phyloP scores from a whole-genome alignment of 495 filamentous ascomycete genomes.

The Penicillium dipodomyicola region DNA sequence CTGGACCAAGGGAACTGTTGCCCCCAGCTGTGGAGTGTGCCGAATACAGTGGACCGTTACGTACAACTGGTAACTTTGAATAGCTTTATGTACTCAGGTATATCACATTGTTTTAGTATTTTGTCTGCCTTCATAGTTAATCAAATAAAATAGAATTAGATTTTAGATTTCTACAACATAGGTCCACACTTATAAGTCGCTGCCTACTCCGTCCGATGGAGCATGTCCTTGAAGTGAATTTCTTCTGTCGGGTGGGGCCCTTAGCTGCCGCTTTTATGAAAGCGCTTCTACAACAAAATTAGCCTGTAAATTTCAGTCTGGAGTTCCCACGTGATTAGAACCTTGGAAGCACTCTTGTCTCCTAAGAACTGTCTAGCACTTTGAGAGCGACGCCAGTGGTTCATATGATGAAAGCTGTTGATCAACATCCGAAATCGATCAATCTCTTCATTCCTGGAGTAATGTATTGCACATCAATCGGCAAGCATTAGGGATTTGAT shows the following conservation, averaged over 20 bases:
- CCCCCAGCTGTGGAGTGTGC: conserved; percentile 23
- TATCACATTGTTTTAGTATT: not conserved
- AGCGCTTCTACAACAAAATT: not conserved
- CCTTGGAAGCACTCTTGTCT: no score
- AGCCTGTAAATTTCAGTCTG: not conserved
- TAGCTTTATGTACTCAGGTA: no score
- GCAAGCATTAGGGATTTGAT: not conserved
- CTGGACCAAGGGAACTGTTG: conserved; percentile 20
- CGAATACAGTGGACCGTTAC: not conserved
- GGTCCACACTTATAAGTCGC: not conserved
- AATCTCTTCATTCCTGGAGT: not conserved
- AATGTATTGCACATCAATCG: not conserved
- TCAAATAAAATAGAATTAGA: not conserved
- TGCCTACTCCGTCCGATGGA: not conserved
- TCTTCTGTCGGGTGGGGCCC: not conserved
- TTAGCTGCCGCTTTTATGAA: not conserved
- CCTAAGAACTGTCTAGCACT: no score
- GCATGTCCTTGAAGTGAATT: not conserved
- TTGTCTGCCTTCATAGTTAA: not conserved
- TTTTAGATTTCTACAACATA: not conserved
- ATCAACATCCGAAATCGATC: not conserved
- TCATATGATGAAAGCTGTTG: not conserved
- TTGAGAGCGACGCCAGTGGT: no score
- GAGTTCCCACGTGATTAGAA: not conserved
- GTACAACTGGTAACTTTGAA: not conserved